Evolutionary conservation across 345 rosid genomes (phyloP).

Genomic region (Carallia brachiata): DNA sequence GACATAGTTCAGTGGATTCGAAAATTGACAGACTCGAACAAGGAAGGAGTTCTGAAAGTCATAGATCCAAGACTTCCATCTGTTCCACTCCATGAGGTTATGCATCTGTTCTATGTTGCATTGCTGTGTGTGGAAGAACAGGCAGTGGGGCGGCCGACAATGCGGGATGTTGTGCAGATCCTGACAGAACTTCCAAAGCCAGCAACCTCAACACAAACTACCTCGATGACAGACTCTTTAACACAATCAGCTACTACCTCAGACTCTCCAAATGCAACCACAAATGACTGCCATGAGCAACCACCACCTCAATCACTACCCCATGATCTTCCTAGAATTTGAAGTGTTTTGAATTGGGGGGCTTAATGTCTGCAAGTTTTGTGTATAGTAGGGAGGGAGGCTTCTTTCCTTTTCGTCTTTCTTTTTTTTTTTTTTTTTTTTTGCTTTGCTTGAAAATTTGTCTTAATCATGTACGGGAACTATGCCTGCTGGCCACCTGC

Average conservation of each 20-base stretch:
- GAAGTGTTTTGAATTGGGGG: conserved; percentile 21
- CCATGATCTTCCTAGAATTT: conserved; percentile 72
- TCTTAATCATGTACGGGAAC: conserved; percentile 12
- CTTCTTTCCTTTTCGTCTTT: not conserved
- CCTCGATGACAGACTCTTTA: conserved; percentile 16
- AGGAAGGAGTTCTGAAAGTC: conserved; percentile 77
- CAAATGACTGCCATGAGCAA: conserved; percentile 39
- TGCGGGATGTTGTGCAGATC: conserved; percentile 97
- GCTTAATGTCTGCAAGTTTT: conserved; percentile 26
- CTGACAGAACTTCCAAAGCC: conserved; percentile 81
- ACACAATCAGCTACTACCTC: conserved; percentile 24
- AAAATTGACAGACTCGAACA: conserved; percentile 80
- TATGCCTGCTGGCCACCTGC: conserved; percentile 13
- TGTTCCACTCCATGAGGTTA: conserved; percentile 80
- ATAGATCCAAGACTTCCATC: conserved; percentile 80
- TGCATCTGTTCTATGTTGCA: conserved; percentile 91
- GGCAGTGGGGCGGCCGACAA: conserved; percentile 92
- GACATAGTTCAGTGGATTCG: conserved; percentile 98
- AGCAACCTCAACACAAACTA: conserved; percentile 46
- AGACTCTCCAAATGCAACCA: conserved; percentile 32
- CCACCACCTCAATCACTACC: conserved; percentile 35
- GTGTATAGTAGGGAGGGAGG: conserved; percentile 52
- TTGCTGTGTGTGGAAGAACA: conserved; percentile 97
- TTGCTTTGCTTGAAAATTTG: not conserved
- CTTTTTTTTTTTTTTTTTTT: too few species aligned